Base-by-base conservation (phyloP, 2,329 filamentous ascomycete species). In the Stemphylium vesicarium region DNA sequence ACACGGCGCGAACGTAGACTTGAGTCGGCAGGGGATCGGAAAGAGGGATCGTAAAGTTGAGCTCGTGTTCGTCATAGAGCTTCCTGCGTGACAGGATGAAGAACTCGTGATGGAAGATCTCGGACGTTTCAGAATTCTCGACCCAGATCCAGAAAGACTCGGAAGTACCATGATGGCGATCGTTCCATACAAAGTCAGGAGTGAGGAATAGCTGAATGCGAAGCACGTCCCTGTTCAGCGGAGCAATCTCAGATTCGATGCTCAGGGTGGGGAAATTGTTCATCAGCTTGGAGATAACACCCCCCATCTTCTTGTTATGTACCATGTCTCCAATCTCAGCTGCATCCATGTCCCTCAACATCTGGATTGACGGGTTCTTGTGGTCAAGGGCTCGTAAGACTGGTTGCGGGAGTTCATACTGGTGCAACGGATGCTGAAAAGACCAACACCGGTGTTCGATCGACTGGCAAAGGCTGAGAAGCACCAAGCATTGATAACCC, bases 121-220 rank as follows among this genome's bases (percentile, higher is more conserved):
- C 93, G 0, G 92, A 93, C 0, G 93, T 97, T 67, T 98, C 95
- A 0, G 94, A 97, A 72, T 98, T 96, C 75, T 99, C 95, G 3
- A 99, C 94, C 96, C 95, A 99, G 53, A 99, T 89, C 85, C 96
- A 99, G 78, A 96, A 99, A 4, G 94, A 94, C 70, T 99, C 95
- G 0, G 94, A 97, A 2, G 88, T 92, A 15, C 96, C 96, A 70
- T 99, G 93, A 55, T 96, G 85, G 41, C 90, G 88, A 64, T 98
- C 94, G 65, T 96, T 96, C 95, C 95, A 99, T 33, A 82, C 82
- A 71, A 99, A 99, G 46, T 98, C 93, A 0, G 95, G 92, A 1
- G 88, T 91, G 15, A 99, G 83, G 65, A 83, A 91, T 0, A 99
- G 84, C 69, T 90, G 89, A 69, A 99, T 92, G n/a, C 94, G 87